phyloP scores from a whole-genome alignment of 805 yeast genomes.

The Pachysolen tannophilus region DNA sequence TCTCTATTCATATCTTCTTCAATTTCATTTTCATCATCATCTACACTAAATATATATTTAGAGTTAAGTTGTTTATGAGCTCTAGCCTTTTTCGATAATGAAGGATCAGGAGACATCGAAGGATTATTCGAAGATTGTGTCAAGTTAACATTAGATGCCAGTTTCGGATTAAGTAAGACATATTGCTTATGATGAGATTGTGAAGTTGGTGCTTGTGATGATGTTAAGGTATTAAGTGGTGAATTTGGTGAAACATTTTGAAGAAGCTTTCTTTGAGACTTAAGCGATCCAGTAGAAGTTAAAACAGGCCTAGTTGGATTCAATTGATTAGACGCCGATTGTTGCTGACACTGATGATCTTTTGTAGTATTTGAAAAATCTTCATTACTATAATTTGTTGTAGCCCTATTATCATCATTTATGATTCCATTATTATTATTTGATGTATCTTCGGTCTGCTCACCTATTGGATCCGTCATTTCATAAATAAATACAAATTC shows the following conservation, averaged over 20 bases:
- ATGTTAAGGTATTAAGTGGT: too few species aligned
- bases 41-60: slow-evolving; percentile 59
- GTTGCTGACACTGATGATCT: too few species aligned
- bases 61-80: slow-evolving; percentile 19
- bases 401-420: too few species aligned
- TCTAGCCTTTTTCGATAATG: slow-evolving; percentile 4
- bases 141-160: not conserved
- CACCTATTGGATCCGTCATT: too few species aligned
- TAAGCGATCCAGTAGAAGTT: not conserved
- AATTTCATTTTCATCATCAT: slow-evolving; percentile 71
- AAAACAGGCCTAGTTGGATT: too few species aligned
- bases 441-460: too few species aligned
- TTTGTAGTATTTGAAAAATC: too few species aligned
- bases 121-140: not conserved
- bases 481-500: too few species aligned
- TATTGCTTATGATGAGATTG: slow-evolving; percentile 7
- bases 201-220: not conserved
- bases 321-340: too few species aligned
- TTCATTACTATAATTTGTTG: too few species aligned
- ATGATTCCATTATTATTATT: too few species aligned
- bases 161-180: slow-evolving; percentile 2
- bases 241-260: not conserved
- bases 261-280: not conserved
- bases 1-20: slow-evolving; percentile 50
- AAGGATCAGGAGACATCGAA: not conserved